These are phyloP conservation scores for Saccharomyces pastorianus DNA, from an alignment of 1,139 yeast genomes.

Conservation along the genomic window DNA sequence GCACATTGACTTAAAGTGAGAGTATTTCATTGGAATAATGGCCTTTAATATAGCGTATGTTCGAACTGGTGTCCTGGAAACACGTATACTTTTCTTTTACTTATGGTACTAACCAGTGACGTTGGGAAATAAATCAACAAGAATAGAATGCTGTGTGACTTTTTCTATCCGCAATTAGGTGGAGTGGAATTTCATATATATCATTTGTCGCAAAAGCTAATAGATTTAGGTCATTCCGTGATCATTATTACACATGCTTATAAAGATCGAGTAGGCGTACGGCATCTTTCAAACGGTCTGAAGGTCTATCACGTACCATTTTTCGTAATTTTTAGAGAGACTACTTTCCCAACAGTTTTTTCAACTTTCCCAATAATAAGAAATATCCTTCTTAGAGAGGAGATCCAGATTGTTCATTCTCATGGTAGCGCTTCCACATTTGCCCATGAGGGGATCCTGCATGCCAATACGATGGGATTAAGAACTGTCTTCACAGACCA, in stretches of 20 bases:
- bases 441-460: constrained; percentile 84
- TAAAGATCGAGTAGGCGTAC: constrained; percentile 69
- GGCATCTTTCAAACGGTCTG: constrained; percentile 79
- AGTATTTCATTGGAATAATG: neutral
- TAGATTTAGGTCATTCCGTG: constrained; percentile 85
- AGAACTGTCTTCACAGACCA: constrained; percentile 92
- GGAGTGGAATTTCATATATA: constrained; percentile 95
- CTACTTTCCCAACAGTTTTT: constrained; percentile 84
- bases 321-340: constrained; percentile 67
- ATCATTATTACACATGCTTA: constrained; percentile 84
- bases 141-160: constrained; percentile 82
- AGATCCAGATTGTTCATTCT: constrained; percentile 84
- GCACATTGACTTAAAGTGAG: no score
- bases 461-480: constrained; percentile 88
- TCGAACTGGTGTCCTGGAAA: no score
- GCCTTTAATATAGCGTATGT: neutral
- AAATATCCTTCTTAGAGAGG: constrained; percentile 77
- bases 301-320: constrained; percentile 90
- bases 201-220: constrained; percentile 69
- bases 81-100: neutral
- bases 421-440: constrained; percentile 85
- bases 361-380: constrained; percentile 79
- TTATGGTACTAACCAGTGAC: neutral
- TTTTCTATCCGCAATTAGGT: constrained; percentile 97
- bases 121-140: neutral